Base-by-base conservation (phyloP, 2,329 filamentous ascomycete species). In the Ambrosiella xylebori region DNA sequence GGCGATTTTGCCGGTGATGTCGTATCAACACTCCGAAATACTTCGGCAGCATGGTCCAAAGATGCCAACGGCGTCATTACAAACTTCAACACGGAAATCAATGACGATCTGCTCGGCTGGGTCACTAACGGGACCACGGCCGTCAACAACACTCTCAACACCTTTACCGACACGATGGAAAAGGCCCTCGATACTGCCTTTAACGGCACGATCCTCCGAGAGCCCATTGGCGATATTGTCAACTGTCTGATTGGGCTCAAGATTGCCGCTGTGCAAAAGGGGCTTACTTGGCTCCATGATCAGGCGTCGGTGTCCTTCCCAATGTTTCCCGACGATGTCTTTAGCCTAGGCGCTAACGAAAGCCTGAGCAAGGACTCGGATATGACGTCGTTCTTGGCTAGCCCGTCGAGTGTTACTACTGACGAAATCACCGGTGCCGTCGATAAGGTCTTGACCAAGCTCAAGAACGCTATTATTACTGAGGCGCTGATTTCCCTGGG, bases 281-380 rank as follows among this genome's bases (percentile, higher is more conserved):
- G 86, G 11, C 76, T 97, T n/a, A 95, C 87, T 0, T 98, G 91
- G 91, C 86, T 95, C 9, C 80, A 86, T 65, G 84, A 97, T 63
- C 74, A 97, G 67, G 88, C 93, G 2, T 80, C 93, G 61, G 78
- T 98, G 64, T 74, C 80, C 61, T 85, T 98, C 64, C 93, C 93
- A 0, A 71, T 79, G 57, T 82, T 97, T 61, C 75, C 80, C 35
- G 84, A 87, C 64, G 78, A 95, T 67, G 86, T 86, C 1, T 95
- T 97, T 71, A 91, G 87, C 60, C 73, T 84, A 57, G 89, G 90
- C 47, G 86, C 90, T 58, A 73, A 80, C 38, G 75, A 77, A 51
- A 78, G 77, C 41, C 71, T 84, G 60, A 68, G 71, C 6, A 79
- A 78, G 57, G 79, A 85, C 63, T 73, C 74, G 9, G 74, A 78